Percentiles rank a stretch among this genome's conserved stretches.
Evolutionary conservation across 805 yeast genomes (phyloP).

Genomic region (Candida sanyiensis): DNA sequence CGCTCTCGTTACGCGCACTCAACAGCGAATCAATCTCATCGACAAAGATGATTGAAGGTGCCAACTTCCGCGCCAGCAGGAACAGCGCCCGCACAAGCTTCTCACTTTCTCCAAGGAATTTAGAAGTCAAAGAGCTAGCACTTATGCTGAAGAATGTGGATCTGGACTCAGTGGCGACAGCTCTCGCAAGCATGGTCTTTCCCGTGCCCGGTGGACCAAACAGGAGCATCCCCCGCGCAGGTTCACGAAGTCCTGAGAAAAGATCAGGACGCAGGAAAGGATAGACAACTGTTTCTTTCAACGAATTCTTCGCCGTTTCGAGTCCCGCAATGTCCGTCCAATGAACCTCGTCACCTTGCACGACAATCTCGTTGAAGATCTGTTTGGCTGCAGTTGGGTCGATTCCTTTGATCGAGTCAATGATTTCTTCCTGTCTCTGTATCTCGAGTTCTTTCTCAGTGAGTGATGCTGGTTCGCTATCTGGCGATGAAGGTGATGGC

Average conservation of each 20-base stretch:
- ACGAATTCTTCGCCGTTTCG: slow-evolving; percentile 77
- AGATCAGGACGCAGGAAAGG: slow-evolving; percentile 93
- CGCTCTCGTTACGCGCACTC: slow-evolving; percentile 69
- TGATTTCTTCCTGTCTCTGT: slow-evolving; percentile 30
- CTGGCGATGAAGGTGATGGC: slow-evolving; percentile 3
- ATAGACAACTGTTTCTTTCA: slow-evolving; percentile 94
- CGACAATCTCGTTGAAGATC: slow-evolving; percentile 82
- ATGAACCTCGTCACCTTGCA: slow-evolving; percentile 86
- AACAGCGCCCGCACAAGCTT: slow-evolving; percentile 87
- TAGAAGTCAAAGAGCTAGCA: slow-evolving; percentile 85
- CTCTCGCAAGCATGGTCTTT: slow-evolving; percentile 94
- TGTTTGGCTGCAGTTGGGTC: slow-evolving; percentile 77
- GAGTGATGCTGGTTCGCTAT: slow-evolving; percentile 6
- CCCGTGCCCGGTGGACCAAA: slow-evolving; percentile 99
- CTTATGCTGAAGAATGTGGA: slow-evolving; percentile 91
- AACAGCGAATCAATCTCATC: slow-evolving; percentile 93
- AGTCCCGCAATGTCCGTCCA: slow-evolving; percentile 97
- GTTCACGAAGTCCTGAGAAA: slow-evolving; percentile 87
- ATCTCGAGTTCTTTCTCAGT: slow-evolving; percentile 26
- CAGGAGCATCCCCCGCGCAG: slow-evolving; percentile 90
- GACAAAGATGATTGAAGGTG: slow-evolving; percentile 92
- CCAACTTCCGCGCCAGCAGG: slow-evolving; percentile 74
- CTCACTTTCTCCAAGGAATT: slow-evolving; percentile 81
- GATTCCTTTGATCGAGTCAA: slow-evolving; percentile 50
- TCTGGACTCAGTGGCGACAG: slow-evolving; percentile 94